phyloP scores from a whole-genome alignment of 306 rosid species.

The Senna siamea region DNA sequence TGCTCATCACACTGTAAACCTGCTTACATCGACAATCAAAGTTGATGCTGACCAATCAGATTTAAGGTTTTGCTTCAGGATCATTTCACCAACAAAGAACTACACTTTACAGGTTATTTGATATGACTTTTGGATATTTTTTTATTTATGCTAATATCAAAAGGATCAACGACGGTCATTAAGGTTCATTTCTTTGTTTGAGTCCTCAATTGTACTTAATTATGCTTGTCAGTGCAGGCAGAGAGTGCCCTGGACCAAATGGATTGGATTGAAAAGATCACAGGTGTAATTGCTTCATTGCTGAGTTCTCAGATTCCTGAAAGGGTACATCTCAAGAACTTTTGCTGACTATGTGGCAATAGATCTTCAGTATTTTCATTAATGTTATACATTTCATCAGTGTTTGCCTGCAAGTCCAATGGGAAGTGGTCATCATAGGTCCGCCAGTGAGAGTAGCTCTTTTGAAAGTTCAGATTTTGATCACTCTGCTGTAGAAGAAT shows the following conservation, averaged over 20 bases:
- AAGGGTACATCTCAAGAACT: constrained; percentile 62
- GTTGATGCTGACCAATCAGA: constrained; percentile 99
- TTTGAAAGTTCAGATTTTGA: constrained; percentile 98
- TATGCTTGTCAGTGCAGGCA: constrained; percentile 96
- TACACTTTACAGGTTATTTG: constrained; percentile 91
- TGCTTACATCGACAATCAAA: constrained; percentile 97
- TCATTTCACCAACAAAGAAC: constrained; percentile 97
- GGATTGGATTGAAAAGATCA: constrained; percentile 99
- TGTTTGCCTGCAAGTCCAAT: constrained; percentile 86
- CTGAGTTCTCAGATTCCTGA: constrained; percentile 98
- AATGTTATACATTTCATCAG: constrained; percentile 54
- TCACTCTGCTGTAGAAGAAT: constrained; percentile 79
- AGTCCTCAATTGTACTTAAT: constrained; percentile 55
- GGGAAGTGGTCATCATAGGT: constrained; percentile 91
- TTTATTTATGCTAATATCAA: constrained; percentile 12
- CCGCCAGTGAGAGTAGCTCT: constrained; percentile 98
- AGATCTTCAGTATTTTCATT: constrained; percentile 39
- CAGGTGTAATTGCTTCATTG: constrained; percentile 98
- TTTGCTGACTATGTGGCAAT: constrained; percentile 30
- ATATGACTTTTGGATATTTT: constrained; percentile 28
- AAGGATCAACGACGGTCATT: constrained; percentile 31
- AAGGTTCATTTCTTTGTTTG: constrained; percentile 38
- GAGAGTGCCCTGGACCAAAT: constrained; percentile 99
- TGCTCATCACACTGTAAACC: constrained; percentile 98
- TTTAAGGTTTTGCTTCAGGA: constrained; percentile 96